Percentiles rank a stretch among this genome's conserved stretches.
These are phyloP conservation scores for Chlorella sp. DNA, from an alignment of 139 green algal genomes.

Conservation along the genomic window DNA sequence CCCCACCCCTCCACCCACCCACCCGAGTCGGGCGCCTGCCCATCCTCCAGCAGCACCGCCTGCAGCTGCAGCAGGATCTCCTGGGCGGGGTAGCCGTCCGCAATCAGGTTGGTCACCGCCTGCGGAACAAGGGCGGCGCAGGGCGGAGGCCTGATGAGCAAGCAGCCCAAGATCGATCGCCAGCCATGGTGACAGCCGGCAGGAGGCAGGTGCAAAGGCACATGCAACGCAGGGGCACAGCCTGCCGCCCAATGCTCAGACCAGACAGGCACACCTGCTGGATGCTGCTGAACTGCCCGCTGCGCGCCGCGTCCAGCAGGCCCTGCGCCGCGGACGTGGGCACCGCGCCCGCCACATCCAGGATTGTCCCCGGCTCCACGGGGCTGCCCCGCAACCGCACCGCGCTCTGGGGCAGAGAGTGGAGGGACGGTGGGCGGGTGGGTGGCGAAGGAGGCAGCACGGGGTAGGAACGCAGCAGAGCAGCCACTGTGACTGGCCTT, in stretches of 20 bases:
- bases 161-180: too few relatives aligned
- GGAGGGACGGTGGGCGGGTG: not conserved
- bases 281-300: conserved; percentile 39
- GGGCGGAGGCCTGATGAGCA: too few relatives aligned
- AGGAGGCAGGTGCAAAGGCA: too few relatives aligned
- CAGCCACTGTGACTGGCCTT: not conserved
- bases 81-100: conserved; percentile 80
- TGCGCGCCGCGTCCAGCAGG: conserved; percentile 51
- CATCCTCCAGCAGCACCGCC: conserved; percentile 58
- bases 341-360: conserved; percentile 66
- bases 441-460: not conserved
- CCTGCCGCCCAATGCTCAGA: too few relatives aligned
- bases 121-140: too few relatives aligned
- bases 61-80: conserved; percentile 87
- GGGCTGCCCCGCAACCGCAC: conserved; percentile 53
- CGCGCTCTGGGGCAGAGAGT: conserved; percentile 48
- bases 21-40: conserved; percentile 43
- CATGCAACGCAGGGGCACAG: too few relatives aligned
- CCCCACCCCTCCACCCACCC: not conserved
- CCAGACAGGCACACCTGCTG: conserved; percentile 42
- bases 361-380: conserved; percentile 49
- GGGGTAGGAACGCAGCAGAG: not conserved
- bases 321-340: conserved; percentile 31
- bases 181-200: too few relatives aligned
- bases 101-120: conserved; percentile 69